Conservation (phyloP, 192 early-diverging fungal genomes). For the Phycomyces nitens region DNA sequence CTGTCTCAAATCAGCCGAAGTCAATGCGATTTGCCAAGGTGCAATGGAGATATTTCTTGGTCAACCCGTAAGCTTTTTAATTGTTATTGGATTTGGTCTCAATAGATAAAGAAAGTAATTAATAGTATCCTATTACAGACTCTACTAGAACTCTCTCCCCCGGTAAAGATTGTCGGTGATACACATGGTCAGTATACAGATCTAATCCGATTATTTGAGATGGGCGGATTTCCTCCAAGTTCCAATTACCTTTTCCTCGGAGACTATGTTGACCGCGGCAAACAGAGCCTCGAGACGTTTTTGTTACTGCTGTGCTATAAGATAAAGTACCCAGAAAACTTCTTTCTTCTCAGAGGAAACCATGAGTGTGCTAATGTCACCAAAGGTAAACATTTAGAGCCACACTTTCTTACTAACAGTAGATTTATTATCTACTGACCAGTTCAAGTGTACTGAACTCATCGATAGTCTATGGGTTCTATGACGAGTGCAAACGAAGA, state of each 20-base stretch:
- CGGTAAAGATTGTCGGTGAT: constrained; percentile 84
- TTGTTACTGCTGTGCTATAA: constrained; percentile 92
- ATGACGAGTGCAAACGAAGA: constrained; percentile 94
- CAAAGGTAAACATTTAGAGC: constrained; percentile 54
- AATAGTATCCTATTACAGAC: constrained; percentile 24
- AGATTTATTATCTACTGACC: no score
- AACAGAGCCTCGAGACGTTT: constrained; percentile 93
- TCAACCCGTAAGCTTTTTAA: constrained; percentile 59
- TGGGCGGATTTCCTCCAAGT: constrained; percentile 87
- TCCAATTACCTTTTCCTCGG: constrained; percentile 93
- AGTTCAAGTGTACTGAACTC: background rate
- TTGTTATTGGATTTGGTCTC: background rate
- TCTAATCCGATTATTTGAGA: constrained; percentile 87
- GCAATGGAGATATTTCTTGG: constrained; percentile 88
- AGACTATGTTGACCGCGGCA: constrained; percentile 98
- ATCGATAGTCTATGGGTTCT: constrained; percentile 86
- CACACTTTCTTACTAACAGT: no score
- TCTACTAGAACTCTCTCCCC: constrained; percentile 71
- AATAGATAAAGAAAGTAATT: background rate
- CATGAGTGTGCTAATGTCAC: constrained; percentile 96
- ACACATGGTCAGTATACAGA: constrained; percentile 96
- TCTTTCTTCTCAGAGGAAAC: constrained; percentile 95
- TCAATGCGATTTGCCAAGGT: constrained; percentile 78
- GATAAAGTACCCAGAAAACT: constrained; percentile 95
- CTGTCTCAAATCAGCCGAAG: constrained; percentile 82